Conservation (phyloP, 2,329 filamentous ascomycete species). For the Emericellopsis cladophorae region DNA sequence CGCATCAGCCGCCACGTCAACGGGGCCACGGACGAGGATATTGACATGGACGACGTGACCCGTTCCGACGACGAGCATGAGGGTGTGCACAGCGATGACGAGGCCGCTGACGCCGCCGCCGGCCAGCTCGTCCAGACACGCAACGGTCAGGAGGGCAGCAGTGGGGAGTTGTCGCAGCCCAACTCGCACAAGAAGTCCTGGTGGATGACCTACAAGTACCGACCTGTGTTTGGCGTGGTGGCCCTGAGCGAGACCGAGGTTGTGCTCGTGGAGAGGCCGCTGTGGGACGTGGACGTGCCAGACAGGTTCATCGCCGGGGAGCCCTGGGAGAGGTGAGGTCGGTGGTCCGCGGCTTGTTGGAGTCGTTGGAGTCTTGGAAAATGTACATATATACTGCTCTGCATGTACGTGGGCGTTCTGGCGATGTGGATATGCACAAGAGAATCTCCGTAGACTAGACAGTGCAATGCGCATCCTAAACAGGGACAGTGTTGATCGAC, state of each 20-base stretch:
- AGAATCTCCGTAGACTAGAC: too few relatives aligned
- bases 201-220: conserved; percentile 89
- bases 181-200: conserved; percentile 20
- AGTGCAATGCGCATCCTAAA: too few relatives aligned
- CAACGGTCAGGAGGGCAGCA: background rate
- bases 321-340: conserved; percentile 28
- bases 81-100: background rate
- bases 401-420: too few relatives aligned
- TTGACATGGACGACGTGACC: background rate
- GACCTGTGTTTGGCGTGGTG: conserved; percentile 72
- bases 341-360: too few relatives aligned
- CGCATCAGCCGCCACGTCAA: conserved; percentile 25
- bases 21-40: conserved; percentile 10
- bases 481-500: too few relatives aligned
- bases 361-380: too few relatives aligned
- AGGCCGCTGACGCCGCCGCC: conserved; percentile 9
- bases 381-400: too few relatives aligned
- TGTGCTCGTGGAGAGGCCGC: conserved; percentile 75
- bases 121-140: conserved; percentile 7
- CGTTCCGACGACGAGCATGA: background rate
- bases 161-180: background rate
- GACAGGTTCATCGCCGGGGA: conserved; percentile 54
- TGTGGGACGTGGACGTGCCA: conserved; percentile 69
- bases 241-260: conserved; percentile 49
- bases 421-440: too few relatives aligned